A percentile compares a stretch with the other conserved stretches of the same genome.
These are phyloP conservation scores for Rhazya stricta DNA, from an alignment of 257 asterid species.

Conservation along the genomic window DNA sequence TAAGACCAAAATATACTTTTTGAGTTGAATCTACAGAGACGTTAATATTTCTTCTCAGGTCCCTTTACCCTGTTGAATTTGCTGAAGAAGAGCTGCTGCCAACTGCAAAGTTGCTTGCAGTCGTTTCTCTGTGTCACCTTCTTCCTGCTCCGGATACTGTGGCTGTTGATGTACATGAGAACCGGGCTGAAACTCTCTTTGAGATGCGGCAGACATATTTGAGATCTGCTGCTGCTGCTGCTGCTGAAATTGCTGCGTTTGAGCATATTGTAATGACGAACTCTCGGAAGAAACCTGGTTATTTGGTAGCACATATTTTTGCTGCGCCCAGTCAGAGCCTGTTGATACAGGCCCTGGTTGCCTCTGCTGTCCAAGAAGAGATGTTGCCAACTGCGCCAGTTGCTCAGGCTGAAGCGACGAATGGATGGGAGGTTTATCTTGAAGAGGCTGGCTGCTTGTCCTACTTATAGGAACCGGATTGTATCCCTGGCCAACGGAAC, in stretches of 20 bases:
- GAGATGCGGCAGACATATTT: slow-evolving; percentile 32
- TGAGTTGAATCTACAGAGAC: not conserved
- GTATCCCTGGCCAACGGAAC: slow-evolving; percentile 31
- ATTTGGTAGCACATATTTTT: slow-evolving; percentile 35
- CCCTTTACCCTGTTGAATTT: slow-evolving; percentile 85
- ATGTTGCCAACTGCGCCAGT: slow-evolving; percentile 63
- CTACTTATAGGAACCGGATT: slow-evolving; percentile 29
- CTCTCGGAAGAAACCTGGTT: slow-evolving; percentile 40
- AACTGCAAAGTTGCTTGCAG: slow-evolving; percentile 87
- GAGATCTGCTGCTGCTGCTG: slow-evolving; percentile 36
- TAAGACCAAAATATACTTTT: not conserved
- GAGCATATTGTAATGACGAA: slow-evolving; percentile 44
- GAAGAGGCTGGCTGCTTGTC: slow-evolving; percentile 31
- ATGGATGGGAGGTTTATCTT: slow-evolving; percentile 36
- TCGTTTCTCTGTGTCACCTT: slow-evolving; percentile 72
- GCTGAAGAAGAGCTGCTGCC: slow-evolving; percentile 92
- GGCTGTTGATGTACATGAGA: slow-evolving; percentile 38
- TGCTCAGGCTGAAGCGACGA: slow-evolving; percentile 60
- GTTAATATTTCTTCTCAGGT: slow-evolving; percentile 21
- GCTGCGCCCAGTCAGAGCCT: slow-evolving; percentile 29
- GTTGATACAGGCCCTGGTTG: slow-evolving; percentile 29
- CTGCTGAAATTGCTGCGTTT: slow-evolving; percentile 39
- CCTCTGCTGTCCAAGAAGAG: slow-evolving; percentile 70
- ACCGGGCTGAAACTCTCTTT: slow-evolving; percentile 36
- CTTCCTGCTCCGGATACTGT: slow-evolving; percentile 46